These are phyloP conservation scores for Laguncularia racemosa DNA, from an alignment of 345 rosid genomes.

Conservation along the genomic window DNA sequence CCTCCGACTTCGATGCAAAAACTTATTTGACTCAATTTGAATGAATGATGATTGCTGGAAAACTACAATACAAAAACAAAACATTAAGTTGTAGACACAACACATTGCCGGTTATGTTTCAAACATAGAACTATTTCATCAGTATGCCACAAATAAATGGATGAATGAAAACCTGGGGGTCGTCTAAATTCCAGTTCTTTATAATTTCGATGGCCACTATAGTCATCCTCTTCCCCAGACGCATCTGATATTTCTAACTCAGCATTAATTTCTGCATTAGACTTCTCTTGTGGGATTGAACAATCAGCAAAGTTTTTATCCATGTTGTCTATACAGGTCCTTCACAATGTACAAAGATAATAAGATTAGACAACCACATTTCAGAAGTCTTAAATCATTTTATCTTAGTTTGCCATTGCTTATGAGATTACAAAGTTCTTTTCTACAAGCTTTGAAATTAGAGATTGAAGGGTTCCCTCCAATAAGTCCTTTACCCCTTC, in stretches of 20 bases:
- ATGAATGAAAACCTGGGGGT: conserved; percentile 36
- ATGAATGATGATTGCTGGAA: conserved; percentile 51
- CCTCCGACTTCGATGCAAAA: conserved; percentile 80
- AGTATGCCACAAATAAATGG: conserved; percentile 5
- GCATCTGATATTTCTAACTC: conserved; percentile 87
- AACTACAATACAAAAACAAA: conserved; percentile 30
- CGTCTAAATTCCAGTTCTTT: conserved; percentile 39
- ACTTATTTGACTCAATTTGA: conserved; percentile 65
- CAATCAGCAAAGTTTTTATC: conserved; percentile 72
- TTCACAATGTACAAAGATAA: conserved; percentile 14
- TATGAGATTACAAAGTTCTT: too few relatives aligned
- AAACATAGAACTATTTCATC: conserved; percentile 6
- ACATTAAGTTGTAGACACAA: neutral
- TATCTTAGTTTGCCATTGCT: too few relatives aligned
- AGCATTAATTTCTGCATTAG: conserved; percentile 82
- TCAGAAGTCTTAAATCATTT: too few relatives aligned
- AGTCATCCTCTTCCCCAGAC: conserved; percentile 64
- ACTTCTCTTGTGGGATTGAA: conserved; percentile 81
- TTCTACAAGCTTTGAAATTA: too few relatives aligned
- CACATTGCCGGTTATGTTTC: conserved; percentile 6
- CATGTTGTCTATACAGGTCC: conserved; percentile 78
- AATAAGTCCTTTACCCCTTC: too few relatives aligned
- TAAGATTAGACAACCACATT: too few relatives aligned
- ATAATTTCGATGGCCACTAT: conserved; percentile 36
- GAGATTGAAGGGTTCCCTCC: too few relatives aligned